phyloP scores from a whole-genome alignment of 495 filamentous ascomycete genomes.

The Astrothelium macrocarpum region DNA sequence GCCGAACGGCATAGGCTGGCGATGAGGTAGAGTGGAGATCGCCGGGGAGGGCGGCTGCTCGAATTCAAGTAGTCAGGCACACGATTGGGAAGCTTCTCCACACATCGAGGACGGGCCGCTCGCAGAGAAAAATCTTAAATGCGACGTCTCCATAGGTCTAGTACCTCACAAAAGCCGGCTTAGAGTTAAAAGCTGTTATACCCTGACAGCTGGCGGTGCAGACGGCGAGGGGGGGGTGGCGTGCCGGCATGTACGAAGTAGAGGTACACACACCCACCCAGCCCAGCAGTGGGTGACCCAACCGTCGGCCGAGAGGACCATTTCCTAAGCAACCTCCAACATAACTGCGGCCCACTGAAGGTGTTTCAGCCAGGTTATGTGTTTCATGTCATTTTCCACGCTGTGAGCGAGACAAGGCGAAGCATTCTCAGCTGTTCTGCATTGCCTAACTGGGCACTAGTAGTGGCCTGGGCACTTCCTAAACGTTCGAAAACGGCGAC shows the following conservation, averaged over 20 bases:
- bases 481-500: too few relatives aligned
- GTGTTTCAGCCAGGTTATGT: not conserved
- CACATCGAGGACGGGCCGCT: not conserved
- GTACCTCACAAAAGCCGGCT: not conserved
- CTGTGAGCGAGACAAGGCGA: not conserved
- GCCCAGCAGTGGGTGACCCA: too few relatives aligned
- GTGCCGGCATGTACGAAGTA: not conserved
- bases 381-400: not conserved
- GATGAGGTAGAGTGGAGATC: not conserved
- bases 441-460: too few relatives aligned
- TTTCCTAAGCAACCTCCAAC: not conserved
- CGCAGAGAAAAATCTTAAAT: not conserved
- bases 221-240: too few relatives aligned
- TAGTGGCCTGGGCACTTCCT: too few relatives aligned
- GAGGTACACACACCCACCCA: too few relatives aligned
- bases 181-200: too few relatives aligned
- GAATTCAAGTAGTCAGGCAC: not conserved
- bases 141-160: not conserved
- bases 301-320: not conserved
- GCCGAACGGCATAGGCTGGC: not conserved
- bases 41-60: not conserved
- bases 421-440: not conserved
- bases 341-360: not conserved
- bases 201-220: too few relatives aligned
- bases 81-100: not conserved